These are phyloP conservation scores for Butyriboletus regius DNA, from an alignment of 1,284 basidiomycete genomes.

Conservation along the genomic window DNA sequence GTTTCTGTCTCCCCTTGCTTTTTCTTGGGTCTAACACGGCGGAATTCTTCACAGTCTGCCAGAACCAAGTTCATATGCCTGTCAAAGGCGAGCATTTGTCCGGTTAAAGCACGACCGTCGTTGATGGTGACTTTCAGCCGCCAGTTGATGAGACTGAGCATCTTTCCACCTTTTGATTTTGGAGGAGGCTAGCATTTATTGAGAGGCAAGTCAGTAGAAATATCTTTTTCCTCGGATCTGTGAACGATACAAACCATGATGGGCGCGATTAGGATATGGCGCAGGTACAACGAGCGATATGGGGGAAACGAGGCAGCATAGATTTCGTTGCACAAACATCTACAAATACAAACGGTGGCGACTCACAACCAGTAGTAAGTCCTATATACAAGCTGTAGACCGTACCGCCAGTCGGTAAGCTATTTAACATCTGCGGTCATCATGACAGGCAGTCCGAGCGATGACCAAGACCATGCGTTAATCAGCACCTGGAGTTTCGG, in stretches of 20 bases:
- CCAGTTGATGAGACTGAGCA: constrained; percentile 97
- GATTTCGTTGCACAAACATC: constrained; percentile 21
- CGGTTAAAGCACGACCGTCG: constrained; percentile 91
- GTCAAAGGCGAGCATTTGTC: constrained; percentile 99
- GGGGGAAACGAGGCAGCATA: constrained; percentile 13
- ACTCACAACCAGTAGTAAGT: no score
- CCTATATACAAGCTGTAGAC: no score
- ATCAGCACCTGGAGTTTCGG: constrained; percentile 5
- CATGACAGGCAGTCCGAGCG: not conserved
- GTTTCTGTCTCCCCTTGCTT: constrained; percentile 68
- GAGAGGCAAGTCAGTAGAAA: constrained; percentile 2
- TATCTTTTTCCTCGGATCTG: constrained; percentile 2
- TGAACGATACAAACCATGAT: constrained; percentile 51
- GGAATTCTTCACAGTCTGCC: constrained; percentile 93
- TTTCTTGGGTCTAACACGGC: constrained; percentile 81
- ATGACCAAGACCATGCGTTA: not conserved
- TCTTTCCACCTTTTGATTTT: constrained; percentile 94
- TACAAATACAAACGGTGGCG: constrained; percentile 22
- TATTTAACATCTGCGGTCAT: not conserved
- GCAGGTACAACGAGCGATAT: constrained; percentile 17
- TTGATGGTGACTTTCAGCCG: constrained; percentile 95
- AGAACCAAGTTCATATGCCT: constrained; percentile 99
- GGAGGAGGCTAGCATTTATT: constrained; percentile 66
- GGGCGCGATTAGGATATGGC: constrained; percentile 34
- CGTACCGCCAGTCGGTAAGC: not conserved